Base-by-base conservation (phyloP, 306 rosid species). In the Fragaria iinumae region DNA sequence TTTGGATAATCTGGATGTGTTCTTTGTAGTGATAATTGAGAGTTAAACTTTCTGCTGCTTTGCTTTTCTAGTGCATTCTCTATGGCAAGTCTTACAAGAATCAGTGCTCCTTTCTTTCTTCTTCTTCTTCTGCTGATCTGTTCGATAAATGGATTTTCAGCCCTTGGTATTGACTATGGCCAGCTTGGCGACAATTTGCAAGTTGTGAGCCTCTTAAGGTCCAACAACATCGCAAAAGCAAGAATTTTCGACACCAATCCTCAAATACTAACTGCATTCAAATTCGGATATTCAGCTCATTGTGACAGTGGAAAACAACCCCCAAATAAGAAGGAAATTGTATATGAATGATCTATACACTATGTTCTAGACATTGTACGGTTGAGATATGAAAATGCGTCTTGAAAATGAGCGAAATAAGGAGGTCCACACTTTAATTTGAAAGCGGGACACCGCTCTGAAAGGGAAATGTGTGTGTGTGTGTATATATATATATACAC, bases 231-330 rank as follows among this genome's bases (percentile, higher is more conserved):
- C 72, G 41, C 92, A 57, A 92, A 87, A 77, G 82, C 90, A 50
- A 86, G 97, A 88, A 95, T 95, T 8, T 95, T 92, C 8, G 96
- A 92, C 76, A 95, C 99, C 16, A 90, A 92, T 56, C 98, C 99
- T 1, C 88, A 85, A 56, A 38, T 95, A 57, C 80, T 92, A 36
- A 69, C 83, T 1, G 73, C 97, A 79, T 90, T 95, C 53, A 12
- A 88, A 92, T 53, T 92, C 97, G 47, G 85, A 78, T 48, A 59
- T 91, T 11, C 97, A 92, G 39, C 82, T 95, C 7, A 86, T 88
- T 20, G 99, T 95, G 36, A 95, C 97, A 0, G 85, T 95, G 0
- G 97, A 95, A 32, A 95, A 95, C 29, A 90, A 92, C 69, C 91
- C 96, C 2, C 88, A 25, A 25, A 25, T 25, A 25, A 25, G 25